A percentile compares a stretch with the other conserved stretches of the same genome.
These are phyloP conservation scores for Musa balbisiana DNA, from an alignment of 202 grass and related monocot species.

Conservation along the genomic window DNA sequence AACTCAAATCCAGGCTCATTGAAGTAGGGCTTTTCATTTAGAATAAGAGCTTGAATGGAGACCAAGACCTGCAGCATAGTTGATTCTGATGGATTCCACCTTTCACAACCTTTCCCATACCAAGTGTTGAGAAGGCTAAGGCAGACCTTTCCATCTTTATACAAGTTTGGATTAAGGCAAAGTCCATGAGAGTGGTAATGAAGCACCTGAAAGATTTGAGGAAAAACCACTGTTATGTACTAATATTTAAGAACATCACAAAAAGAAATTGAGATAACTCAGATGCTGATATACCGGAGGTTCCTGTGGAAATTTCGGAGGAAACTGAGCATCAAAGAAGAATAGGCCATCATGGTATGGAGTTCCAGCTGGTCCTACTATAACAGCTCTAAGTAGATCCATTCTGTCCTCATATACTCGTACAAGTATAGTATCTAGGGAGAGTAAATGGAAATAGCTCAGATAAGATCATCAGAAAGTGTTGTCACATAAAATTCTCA, in stretches of 20 bases:
- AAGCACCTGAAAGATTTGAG: conserved; percentile 30
- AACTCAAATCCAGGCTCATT: conserved; percentile 44
- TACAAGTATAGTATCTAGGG: conserved; percentile 42
- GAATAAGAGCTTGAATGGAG: conserved; percentile 74
- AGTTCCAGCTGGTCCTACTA: conserved; percentile 61
- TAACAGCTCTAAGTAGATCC: conserved; percentile 63
- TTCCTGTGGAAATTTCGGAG: conserved; percentile 32
- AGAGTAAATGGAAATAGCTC: conserved; percentile 1
- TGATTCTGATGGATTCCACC: conserved; percentile 46
- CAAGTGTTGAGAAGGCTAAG: conserved; percentile 76
- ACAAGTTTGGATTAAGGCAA: conserved; percentile 61
- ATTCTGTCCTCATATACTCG: conserved; percentile 62
- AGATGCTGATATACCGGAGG: conserved; percentile 35
- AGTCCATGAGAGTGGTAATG: conserved; percentile 52
- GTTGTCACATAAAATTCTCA: too few relatives aligned
- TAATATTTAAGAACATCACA: not conserved
- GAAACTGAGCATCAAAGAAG: conserved; percentile 64
- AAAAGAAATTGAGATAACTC: too few relatives aligned
- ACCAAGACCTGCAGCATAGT: conserved; percentile 69
- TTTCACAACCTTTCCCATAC: conserved; percentile 46
- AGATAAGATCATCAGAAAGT: too few relatives aligned
- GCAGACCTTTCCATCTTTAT: conserved; percentile 48
- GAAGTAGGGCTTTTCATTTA: conserved; percentile 65
- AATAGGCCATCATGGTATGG: conserved; percentile 74
- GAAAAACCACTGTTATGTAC: conserved; percentile 1